phyloP scores from a whole-genome alignment of 352 stramenopile genomes.

The Phytophthora sp. region DNA sequence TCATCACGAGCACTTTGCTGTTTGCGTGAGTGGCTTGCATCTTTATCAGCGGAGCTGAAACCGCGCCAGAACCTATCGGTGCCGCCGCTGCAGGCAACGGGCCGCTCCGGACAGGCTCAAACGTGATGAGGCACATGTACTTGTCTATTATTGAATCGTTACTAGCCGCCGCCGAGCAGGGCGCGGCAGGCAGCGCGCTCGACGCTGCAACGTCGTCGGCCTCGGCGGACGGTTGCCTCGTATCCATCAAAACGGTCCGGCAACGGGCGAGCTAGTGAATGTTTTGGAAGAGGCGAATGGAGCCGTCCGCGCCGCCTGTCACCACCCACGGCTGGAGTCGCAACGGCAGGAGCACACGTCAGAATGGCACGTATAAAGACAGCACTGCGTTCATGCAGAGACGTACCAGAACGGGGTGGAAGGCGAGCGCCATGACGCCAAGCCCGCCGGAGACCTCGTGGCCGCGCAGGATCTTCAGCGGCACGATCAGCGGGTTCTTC shows the following conservation, averaged over 20 bases:
- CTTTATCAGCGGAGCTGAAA: too few relatives aligned
- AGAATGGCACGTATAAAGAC: neutral
- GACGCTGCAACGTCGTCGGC: neutral
- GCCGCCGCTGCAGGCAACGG: too few relatives aligned
- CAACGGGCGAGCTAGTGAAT: constrained; percentile 80
- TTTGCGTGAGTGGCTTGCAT: too few relatives aligned
- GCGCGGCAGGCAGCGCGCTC: neutral
- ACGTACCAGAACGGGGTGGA: constrained; percentile 97
- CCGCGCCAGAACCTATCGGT: constrained; percentile 6
- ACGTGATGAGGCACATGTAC: too few relatives aligned
- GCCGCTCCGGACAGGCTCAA: too few relatives aligned
- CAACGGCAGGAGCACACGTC: constrained; percentile 9
- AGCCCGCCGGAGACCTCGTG: constrained; percentile 94
- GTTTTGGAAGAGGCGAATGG: constrained; percentile 97
- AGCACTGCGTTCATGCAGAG: neutral
- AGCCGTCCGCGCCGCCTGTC: constrained; percentile 94
- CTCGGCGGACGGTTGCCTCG: constrained; percentile 8
- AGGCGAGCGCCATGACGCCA: constrained; percentile 95
- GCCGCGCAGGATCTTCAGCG: constrained; percentile 98
- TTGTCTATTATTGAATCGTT: too few relatives aligned
- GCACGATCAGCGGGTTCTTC: constrained; percentile 99
- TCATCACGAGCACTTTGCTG: constrained; percentile 22
- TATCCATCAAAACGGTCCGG: neutral
- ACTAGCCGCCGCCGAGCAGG: neutral
- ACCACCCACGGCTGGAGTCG: constrained; percentile 90